phyloP scores from a whole-genome alignment of 805 yeast species.

The Spathaspora hagerdaliae region DNA sequence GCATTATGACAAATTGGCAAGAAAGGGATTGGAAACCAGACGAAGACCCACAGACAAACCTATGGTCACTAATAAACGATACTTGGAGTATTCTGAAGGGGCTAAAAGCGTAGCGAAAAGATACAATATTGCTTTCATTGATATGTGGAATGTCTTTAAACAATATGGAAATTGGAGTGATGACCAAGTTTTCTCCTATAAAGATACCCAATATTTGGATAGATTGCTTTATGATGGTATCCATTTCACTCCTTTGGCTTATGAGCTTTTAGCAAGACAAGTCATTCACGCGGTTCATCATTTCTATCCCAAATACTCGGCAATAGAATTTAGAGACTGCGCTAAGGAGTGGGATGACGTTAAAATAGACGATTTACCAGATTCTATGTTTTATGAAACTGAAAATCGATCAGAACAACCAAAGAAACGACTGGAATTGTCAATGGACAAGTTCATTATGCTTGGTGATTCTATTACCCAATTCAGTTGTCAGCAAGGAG shows the following conservation, averaged over 20 bases:
- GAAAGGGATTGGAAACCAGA: slow-evolving; percentile 13
- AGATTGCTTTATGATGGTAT: slow-evolving; percentile 44
- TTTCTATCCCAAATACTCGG: slow-evolving; percentile 41
- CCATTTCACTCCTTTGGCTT: slow-evolving; percentile 56
- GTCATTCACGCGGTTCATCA: slow-evolving; percentile 34
- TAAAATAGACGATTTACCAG: neutral
- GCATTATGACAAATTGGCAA: slow-evolving; percentile 37
- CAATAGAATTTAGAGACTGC: neutral
- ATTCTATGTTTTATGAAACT: neutral
- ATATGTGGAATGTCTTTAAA: slow-evolving; percentile 46
- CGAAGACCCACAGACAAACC: slow-evolving; percentile 18
- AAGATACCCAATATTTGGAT: neutral
- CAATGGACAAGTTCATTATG: slow-evolving; percentile 45
- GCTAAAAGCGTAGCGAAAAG: slow-evolving; percentile 42
- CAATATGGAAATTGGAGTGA: slow-evolving; percentile 27
- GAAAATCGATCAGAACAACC: neutral
- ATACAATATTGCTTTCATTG: slow-evolving; percentile 53
- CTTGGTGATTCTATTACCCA: slow-evolving; percentile 76
- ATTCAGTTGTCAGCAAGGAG: slow-evolving; percentile 36
- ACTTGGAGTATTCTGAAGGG: slow-evolving; percentile 49
- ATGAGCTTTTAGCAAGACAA: slow-evolving; percentile 45
- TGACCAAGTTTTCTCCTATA: slow-evolving; percentile 29
- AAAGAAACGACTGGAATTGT: slow-evolving; percentile 6
- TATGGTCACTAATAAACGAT: slow-evolving; percentile 36
- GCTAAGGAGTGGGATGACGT: neutral